Percentiles rank a stretch among this genome's conserved stretches.
phyloP scores from a whole-genome alignment of 257 asterid genomes.

The Plantago major region DNA sequence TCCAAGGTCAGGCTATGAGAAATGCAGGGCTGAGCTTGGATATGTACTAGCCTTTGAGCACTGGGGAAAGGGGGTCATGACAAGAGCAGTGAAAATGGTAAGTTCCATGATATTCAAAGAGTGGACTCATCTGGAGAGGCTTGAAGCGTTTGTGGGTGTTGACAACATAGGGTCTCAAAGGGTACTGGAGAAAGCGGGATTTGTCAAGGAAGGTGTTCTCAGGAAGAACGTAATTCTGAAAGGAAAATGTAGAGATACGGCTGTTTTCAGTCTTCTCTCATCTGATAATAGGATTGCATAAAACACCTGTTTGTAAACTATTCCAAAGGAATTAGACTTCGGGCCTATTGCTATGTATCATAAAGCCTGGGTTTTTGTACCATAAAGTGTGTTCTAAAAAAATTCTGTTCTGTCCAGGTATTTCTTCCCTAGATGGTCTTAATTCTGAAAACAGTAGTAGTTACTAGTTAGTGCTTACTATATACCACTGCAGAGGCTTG shows the following conservation, averaged over 20 bases:
- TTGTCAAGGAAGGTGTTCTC: slow-evolving; percentile 38
- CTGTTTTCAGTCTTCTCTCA: slow-evolving; percentile 34
- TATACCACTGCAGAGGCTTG: too few relatives aligned
- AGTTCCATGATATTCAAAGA: slow-evolving; percentile 28
- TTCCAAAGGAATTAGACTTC: too few relatives aligned
- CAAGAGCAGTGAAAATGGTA: slow-evolving; percentile 40
- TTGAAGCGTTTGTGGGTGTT: slow-evolving; percentile 43
- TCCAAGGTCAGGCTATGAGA: slow-evolving; percentile 30
- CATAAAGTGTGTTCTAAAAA: too few relatives aligned
- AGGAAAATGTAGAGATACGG: slow-evolving; percentile 28
- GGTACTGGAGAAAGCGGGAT: slow-evolving; percentile 49
- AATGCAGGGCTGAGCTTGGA: slow-evolving; percentile 45
- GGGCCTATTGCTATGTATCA: too few relatives aligned
- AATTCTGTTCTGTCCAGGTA: too few relatives aligned
- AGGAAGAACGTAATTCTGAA: slow-evolving; percentile 24
- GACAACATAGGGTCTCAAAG: slow-evolving; percentile 42
- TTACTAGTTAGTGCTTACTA: too few relatives aligned
- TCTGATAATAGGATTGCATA: too few relatives aligned
- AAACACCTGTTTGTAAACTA: too few relatives aligned
- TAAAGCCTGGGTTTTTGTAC: too few relatives aligned
- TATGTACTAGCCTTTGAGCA: slow-evolving; percentile 40
- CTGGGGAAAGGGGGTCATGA: slow-evolving; percentile 53
- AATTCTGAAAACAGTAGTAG: too few relatives aligned
- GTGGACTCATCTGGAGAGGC: slow-evolving; percentile 37
- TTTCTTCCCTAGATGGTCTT: too few relatives aligned